These are phyloP conservation scores for Thraustochytrium striatum DNA, from an alignment of 352 stramenopile genomes.

Conservation along the genomic window DNA sequence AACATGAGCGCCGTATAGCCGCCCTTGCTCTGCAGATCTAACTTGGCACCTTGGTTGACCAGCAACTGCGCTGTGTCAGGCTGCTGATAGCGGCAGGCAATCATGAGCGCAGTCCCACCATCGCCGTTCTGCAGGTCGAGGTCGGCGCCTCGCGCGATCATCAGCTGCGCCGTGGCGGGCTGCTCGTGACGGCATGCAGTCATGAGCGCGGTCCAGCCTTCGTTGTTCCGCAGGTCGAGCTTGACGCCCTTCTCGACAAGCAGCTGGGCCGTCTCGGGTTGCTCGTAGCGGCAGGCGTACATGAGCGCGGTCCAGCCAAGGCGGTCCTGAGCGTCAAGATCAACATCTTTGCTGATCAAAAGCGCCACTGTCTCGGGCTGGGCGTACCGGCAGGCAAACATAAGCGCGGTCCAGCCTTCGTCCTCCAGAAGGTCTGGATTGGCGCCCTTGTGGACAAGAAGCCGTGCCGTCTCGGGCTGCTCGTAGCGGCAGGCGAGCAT, in stretches of 20 bases:
- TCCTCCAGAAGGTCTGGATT: no score
- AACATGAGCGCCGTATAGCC: conserved; percentile 27
- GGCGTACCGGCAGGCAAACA: no score
- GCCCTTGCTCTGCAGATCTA: conserved; percentile 2
- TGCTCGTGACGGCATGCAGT: neutral
- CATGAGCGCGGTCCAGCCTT: neutral
- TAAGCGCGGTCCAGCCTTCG: no score
- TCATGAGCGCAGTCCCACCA: conserved; percentile 17
- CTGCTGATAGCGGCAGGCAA: conserved; percentile 1
- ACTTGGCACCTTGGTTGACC: conserved; percentile 9
- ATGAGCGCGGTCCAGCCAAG: neutral
- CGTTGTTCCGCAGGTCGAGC: neutral
- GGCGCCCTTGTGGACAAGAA: neutral
- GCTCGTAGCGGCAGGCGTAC: neutral
- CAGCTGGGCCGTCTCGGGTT: neutral
- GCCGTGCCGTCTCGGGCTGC: neutral
- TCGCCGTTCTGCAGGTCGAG: conserved; percentile 16
- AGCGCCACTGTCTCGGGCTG: neutral
- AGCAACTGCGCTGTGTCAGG: neutral
- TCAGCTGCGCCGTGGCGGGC: neutral
- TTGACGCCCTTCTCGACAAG: neutral
- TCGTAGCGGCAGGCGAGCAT: conserved; percentile 32
- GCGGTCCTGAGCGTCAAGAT: neutral
- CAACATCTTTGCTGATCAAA: neutral
- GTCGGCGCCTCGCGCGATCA: neutral